Percentiles rank a stretch among this genome's conserved stretches.
phyloP scores from a whole-genome alignment of 2,329 filamentous ascomycete species.

The Paraconiothyrium sp. region DNA sequence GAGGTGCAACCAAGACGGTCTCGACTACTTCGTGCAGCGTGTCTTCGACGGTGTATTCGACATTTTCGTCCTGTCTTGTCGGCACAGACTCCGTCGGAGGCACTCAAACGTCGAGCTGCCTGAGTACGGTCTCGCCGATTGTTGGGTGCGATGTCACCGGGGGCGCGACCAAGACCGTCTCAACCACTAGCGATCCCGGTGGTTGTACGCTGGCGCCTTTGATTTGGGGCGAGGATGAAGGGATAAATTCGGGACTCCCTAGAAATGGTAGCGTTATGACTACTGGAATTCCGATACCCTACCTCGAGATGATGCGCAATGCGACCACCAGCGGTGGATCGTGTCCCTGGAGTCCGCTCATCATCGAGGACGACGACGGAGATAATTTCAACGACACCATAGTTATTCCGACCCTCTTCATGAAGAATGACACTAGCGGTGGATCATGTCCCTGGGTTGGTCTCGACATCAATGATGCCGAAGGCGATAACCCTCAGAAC shows the following conservation, averaged over 20 bases:
- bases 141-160: slow-evolving; percentile 1
- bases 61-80: neutral
- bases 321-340: neutral
- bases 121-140: neutral
- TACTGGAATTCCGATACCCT: neutral
- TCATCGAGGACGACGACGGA: neutral
- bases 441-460: neutral
- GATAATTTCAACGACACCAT: neutral
- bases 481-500: neutral
- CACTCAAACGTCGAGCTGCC: neutral
- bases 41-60: neutral
- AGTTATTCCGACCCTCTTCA: neutral
- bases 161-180: neutral
- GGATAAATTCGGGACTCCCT: neutral
- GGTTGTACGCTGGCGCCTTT: neutral
- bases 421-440: neutral
- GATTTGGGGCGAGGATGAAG: neutral
- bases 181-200: neutral
- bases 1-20: neutral
- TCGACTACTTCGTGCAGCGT: neutral
- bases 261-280: neutral
- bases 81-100: neutral
- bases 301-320: neutral
- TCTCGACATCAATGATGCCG: neutral
- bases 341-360: neutral